Base-by-base conservation (phyloP, 257 asterid genomes). In the Perilla frutescens region DNA sequence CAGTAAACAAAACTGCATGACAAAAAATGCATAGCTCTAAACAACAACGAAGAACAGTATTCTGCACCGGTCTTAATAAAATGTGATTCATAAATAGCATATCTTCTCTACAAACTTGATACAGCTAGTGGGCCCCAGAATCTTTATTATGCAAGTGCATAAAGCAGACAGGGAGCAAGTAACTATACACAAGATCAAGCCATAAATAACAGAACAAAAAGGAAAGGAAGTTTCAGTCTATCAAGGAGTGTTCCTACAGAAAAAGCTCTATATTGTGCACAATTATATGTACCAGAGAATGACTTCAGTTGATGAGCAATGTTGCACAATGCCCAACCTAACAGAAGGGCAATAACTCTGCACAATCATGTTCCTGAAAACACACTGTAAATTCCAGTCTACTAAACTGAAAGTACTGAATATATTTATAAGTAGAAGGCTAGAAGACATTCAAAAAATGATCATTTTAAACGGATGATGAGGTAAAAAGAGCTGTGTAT, bases 21-120 rank as follows among this genome's bases (percentile, higher is more conserved):
- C 13, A 72, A 61, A 70, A 50, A 59, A 45, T 31, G 56, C 67
- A 63, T 7, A 48, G 51, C 43, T 62, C 39, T 66, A 54, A 63
- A 69, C 61, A 26, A 63, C 63, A 49, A 71, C 32, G 39, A 69
- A 50, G 39, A 66, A 60, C 36, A 60, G n/a, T 12, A 53, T 10
- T 44, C 39, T 9, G 44, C 55, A 66, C 8, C 6, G 39, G 58
- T 57, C 29, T 32, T 36, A 45, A 12, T 62, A 20, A 26, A 60
- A 48, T 71, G 36, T 48, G 48, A 44, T 65, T 58, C 56, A 5
- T 32, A 15, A 37, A 32, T 32, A 75, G 66, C 65, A 54, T 26
- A 41, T 39, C 62, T 36, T 29, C 53, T 50, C 15, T 10, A 9
- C 4, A 39, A 9, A 15, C 54, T 6, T 10, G 41, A 66, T 47